Conservation (phyloP, 2,329 filamentous ascomycete species). For the Fusarium sp. region DNA sequence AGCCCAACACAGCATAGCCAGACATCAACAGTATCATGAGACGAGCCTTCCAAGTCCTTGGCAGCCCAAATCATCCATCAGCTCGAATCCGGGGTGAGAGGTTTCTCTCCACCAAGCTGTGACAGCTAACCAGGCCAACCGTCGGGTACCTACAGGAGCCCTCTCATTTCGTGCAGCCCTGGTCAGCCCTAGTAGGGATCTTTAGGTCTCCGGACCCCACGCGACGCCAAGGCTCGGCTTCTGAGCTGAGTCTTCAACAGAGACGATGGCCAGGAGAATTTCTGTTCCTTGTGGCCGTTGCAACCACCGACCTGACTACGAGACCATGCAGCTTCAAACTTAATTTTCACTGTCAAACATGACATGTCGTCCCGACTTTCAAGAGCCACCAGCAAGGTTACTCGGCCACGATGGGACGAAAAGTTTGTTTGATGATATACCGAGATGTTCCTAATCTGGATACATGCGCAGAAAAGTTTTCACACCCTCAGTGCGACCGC, state of each 20-base stretch:
- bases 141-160: constrained; percentile 35
- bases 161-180: constrained; percentile 33
- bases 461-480: background rate
- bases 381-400: background rate
- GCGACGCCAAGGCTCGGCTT: constrained; percentile 28
- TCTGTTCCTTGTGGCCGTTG: background rate
- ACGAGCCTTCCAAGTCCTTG: background rate
- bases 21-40: constrained; percentile 19
- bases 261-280: background rate
- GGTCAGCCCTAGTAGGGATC: constrained; percentile 37
- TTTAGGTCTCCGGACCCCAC: constrained; percentile 27
- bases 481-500: background rate
- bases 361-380: background rate
- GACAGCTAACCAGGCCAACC: constrained; percentile 32
- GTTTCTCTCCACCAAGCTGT: constrained; percentile 39
- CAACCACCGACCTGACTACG: constrained; percentile 9
- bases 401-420: background rate
- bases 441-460: background rate
- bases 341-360: constrained; percentile 2
- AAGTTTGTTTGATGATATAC: background rate
- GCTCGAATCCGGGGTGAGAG: constrained; percentile 38
- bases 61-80: constrained; percentile 21
- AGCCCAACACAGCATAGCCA: constrained; percentile 18
- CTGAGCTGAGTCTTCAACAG: constrained; percentile 13
- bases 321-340: constrained; percentile 4